These are phyloP conservation scores for Hygrophoropsis aurantiaca DNA, from an alignment of 768 basidiomycete species.

Conservation along the genomic window DNA sequence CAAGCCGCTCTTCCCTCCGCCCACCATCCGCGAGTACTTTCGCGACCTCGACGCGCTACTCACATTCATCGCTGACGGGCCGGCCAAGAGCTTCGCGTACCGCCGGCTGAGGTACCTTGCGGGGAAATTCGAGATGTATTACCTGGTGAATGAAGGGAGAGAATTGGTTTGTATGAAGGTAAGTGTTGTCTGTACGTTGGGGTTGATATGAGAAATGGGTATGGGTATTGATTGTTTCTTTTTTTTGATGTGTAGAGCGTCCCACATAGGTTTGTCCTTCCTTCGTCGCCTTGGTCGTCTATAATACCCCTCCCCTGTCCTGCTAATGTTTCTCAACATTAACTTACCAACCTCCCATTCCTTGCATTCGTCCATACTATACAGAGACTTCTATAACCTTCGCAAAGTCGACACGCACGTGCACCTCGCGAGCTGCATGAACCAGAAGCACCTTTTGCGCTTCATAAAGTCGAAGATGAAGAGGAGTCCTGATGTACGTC, in stretches of 20 bases:
- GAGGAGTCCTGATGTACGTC: constrained; percentile 70
- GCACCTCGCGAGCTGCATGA: constrained; percentile 98
- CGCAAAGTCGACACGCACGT: constrained; percentile 99
- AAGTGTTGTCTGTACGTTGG: constrained; percentile 22
- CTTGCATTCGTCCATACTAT: too few relatives aligned
- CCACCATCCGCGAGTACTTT: constrained; percentile 91
- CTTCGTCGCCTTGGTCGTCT: too few relatives aligned
- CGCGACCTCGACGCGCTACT: constrained; percentile 92
- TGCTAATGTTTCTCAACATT: too few relatives aligned
- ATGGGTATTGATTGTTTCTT: too few relatives aligned
- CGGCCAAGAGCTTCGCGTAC: constrained; percentile 94
- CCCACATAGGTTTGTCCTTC: too few relatives aligned
- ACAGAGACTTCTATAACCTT: constrained; percentile 95
- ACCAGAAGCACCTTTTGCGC: constrained; percentile 96
- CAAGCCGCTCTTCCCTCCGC: constrained; percentile 76
- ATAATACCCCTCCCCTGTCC: too few relatives aligned
- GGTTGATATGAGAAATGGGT: too few relatives aligned
- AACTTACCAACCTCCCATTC: background rate
- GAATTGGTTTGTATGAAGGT: constrained; percentile 98
- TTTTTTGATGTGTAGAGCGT: too few relatives aligned
- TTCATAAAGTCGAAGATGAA: constrained; percentile 99
- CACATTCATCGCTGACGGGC: constrained; percentile 89
- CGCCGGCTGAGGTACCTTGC: constrained; percentile 86
- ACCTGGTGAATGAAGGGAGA: constrained; percentile 87
- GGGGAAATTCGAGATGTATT: constrained; percentile 94